Evolutionary conservation across 768 basidiomycete genomes (phyloP), one percentile per base, ranked within the genome.

Genomic region (Kockovaella imperatae): DNA sequence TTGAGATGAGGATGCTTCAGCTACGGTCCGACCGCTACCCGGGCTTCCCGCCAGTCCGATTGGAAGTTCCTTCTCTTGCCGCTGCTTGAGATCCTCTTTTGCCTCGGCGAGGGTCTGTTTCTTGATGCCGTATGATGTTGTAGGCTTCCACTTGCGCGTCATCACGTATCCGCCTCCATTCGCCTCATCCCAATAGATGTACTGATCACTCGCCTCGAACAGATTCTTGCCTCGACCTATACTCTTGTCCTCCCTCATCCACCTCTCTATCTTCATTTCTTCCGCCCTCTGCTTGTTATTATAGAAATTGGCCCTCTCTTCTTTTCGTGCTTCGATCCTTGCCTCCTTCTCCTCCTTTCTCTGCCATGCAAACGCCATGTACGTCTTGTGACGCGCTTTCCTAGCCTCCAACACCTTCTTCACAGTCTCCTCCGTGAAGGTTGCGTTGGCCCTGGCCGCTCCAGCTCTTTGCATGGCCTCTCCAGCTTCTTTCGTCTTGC

Each of bases 331-430:
- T 4, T 17, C 18, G 18, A 4, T 42, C 30, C 20, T 47, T 4
- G 17, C 45, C 21, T n/a, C 4, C 26, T 18, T 25, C 35, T 18
- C 45, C 26, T 20, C 34, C 25, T 40, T 52, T 18, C 50, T 31
- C 35, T 17, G 38, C 45, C 38, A 23, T 32, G 48, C 48, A 23
- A 29, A 44, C 20, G 45, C 34, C 30, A 45, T 43, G 44, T 34
- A 36, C 50, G 48, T 48, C 2, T 10, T 31, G 31, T 45, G 34
- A 24, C 45, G 51, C 47, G 42, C 46, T 31, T 18, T 40, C 26
- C 42, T 52, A 2, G 59, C 59, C 39, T 28, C 31, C 35, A 20
- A 32, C 2, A 57, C 56, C 42, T 53, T 44, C 13, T 35, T 28
- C 29, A 53, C 45, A 36, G 54, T 14, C 24, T 35, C 45, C 20